Evolutionary conservation across 1,139 yeast genomes (phyloP), one percentile per base, ranked within the genome.

Genomic region (Wickerhamiella infanticola): DNA sequence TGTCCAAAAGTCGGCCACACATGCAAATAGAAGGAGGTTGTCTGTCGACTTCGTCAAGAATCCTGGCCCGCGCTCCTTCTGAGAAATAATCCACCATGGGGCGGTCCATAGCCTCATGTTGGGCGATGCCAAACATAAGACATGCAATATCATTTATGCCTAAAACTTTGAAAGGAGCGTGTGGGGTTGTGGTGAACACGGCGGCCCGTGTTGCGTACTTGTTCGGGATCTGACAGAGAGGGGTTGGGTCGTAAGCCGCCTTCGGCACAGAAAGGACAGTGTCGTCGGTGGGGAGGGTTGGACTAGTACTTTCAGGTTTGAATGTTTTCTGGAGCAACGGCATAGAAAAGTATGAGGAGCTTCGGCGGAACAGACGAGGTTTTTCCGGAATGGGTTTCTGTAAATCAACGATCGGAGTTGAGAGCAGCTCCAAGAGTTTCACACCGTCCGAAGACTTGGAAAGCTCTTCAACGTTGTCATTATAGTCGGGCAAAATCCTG

Each of bases 71-170:
- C 36, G 81, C 78, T 54, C 81, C 80, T 0, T 83, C 80, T 11
- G 86, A 83, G 35, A 86, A 76, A 50, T 85, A 69, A 59, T 84
- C 94, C 67, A 83, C 68, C 40, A 88, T 68, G 0, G 85, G 74
- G 45, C 81, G 63, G 18, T 79, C 71, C 42, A 73, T 72, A 43
- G 86, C 68, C 43, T 80, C 78, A 33, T 68, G 69, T 56, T 78
- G 77, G 49, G 83, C 77, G 8, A 82, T 77, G 18, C 95, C 96
- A 65, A 86, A 83, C 68, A 83, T 78, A 52, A 85, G 69, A 58
- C 94, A 82, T 0, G 95, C 95, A 55, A 85, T 68, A 62, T 88
- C 96, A 58, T 88, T 88, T 6, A 94, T 88, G 5, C 94, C 88
- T 54, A 76, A 75, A 41, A 88, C 74, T 24, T 70, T 64, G 85